Evolutionary conservation across 2,329 filamentous ascomycete species (phyloP).

Genomic region (Beauveria brongniartii): DNA sequence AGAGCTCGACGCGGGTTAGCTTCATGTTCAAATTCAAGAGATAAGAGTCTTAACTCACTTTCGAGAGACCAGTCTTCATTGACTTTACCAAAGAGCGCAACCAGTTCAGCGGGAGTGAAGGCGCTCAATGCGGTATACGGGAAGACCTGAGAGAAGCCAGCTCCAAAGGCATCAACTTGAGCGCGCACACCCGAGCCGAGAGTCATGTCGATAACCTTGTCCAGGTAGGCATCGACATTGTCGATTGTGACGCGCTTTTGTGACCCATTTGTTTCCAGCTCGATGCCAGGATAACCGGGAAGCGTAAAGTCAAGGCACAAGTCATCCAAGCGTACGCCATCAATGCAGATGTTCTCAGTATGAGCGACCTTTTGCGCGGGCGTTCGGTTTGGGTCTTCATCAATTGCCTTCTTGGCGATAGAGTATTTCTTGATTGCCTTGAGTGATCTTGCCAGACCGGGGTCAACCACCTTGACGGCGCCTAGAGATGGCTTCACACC

Average conservation of each 20-base stretch:
- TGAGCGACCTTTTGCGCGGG: slow-evolving; percentile 63
- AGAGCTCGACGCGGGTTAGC: slow-evolving; percentile 51
- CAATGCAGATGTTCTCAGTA: slow-evolving; percentile 61
- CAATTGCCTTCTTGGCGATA: slow-evolving; percentile 72
- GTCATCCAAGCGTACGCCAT: slow-evolving; percentile 75
- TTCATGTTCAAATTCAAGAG: neutral
- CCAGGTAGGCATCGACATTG: slow-evolving; percentile 83
- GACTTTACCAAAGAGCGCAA: slow-evolving; percentile 84
- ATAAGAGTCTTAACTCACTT: slow-evolving; percentile 54
- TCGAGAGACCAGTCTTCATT: slow-evolving; percentile 98
- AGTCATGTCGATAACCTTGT: slow-evolving; percentile 86
- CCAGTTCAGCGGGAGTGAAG: slow-evolving; percentile 91
- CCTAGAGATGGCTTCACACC: slow-evolving; percentile 75
- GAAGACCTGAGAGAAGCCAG: slow-evolving; percentile 92
- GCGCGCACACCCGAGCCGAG: slow-evolving; percentile 78
- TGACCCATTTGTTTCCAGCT: slow-evolving; percentile 67
- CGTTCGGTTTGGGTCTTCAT: slow-evolving; percentile 59
- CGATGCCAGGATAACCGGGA: slow-evolving; percentile 81
- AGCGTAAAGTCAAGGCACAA: slow-evolving; percentile 89
- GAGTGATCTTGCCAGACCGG: slow-evolving; percentile 75
- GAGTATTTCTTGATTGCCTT: slow-evolving; percentile 83
- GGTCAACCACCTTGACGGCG: slow-evolving; percentile 82
- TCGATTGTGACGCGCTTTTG: slow-evolving; percentile 74
- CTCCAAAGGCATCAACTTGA: slow-evolving; percentile 85
- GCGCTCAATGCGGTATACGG: slow-evolving; percentile 86